A percentile compares a stretch with the other conserved stretches of the same genome.
These are phyloP conservation scores for Termitomyces sp. DNA, from an alignment of 768 basidiomycete genomes.

Conservation along the genomic window DNA sequence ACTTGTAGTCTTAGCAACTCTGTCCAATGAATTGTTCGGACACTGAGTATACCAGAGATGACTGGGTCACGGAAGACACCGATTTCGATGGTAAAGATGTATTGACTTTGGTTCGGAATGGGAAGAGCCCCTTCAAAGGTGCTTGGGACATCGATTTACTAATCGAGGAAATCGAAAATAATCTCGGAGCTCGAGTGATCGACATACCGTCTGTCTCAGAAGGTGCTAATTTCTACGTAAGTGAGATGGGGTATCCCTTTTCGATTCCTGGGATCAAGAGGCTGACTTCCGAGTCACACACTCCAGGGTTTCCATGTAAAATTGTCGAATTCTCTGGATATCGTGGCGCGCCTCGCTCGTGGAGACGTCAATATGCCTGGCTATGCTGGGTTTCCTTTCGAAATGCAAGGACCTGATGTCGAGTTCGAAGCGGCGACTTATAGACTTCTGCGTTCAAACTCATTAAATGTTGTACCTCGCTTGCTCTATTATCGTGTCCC, in stretches of 20 bases:
- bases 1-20: neutral
- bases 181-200: neutral
- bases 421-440: neutral
- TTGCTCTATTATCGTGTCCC: neutral
- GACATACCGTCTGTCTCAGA: neutral
- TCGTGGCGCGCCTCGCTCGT: neutral
- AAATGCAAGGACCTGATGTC: neutral
- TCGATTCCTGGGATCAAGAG: neutral
- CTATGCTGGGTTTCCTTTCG: neutral
- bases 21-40: neutral
- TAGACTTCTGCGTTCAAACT: neutral
- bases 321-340: neutral
- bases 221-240: neutral
- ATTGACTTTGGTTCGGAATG: neutral
- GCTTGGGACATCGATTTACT: neutral
- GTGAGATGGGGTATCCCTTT: neutral
- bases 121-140: neutral
- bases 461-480: neutral
- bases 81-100: neutral
- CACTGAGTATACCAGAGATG: neutral
- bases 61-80: neutral
- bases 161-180: conserved; percentile 1
- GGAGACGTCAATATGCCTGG: neutral
- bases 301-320: neutral
- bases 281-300: neutral